Base-by-base conservation (phyloP, 768 basidiomycete species). In the Psilocybe cubensis region DNA sequence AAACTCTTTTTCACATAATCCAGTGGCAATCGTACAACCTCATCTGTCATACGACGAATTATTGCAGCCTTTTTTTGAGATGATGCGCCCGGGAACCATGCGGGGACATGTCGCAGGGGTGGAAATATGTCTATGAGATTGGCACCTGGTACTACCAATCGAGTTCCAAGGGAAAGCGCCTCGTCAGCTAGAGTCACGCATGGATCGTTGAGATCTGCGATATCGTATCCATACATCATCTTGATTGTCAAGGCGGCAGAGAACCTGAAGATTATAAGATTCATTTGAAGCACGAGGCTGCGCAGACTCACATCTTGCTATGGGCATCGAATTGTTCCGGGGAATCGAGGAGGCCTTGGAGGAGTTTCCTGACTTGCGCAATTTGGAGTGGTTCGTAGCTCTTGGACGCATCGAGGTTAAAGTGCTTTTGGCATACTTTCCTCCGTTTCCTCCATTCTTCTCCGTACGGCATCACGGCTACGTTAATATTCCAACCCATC, bases 361-460 rank as follows among this genome's bases (percentile, higher is more conserved):
- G 64, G 25, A 79, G 63, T 9, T 65, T 63, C 24, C 66, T 66
- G 2, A 72, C 65, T 48, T 64, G 71, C 42, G 56, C 52, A 14
- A 59, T 50, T 33, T 78, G 74, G 4, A 74, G 58, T 1, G 61
- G 61, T 0, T 69, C 52, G 35, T 74, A 78, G n/a, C 53, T 60
- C 27, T 62, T 21, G 46, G 66, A 61, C 0, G 68, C 69, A 1
- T 65, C 68, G 23, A 63, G 68, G 45, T 67, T 65, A 56, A 77
- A 66, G 12, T 64, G 62, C 31, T 78, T 72, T 38, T 75, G 73
- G 57, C 72, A 70, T 27, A 73, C 62, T 40, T 72, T 73, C 24
- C 76, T 66, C 42, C 77, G 70, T 25, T 60, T 63, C 1, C 78
- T 70, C 76, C 76, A 79, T 38, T 52, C n/a, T n/a, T 73, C 56